Base-by-base conservation (phyloP, 179 eudicot species). In the Spergularia azorica region DNA sequence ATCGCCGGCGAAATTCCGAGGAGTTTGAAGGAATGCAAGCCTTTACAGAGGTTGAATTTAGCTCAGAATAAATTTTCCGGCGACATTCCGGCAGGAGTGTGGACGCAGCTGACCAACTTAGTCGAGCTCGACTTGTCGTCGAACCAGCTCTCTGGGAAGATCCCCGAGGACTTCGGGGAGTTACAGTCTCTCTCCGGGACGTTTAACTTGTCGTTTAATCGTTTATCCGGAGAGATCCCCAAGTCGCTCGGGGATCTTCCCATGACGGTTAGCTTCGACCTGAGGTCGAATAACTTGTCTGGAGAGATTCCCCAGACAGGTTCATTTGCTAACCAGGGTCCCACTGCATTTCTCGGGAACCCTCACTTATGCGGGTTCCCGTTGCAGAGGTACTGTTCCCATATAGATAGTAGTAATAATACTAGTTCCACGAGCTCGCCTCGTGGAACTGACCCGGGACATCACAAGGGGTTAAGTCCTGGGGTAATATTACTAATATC, bases 221-320 rank as follows among this genome's bases (percentile, higher is more conserved):
- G 87, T 32, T 84, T 95, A 2, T 58, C 87, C 0, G 98, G 98
- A 2, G 39, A 69, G 69, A 83, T 95, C 59, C 97, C 98, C 0
- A 87, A 69, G 56, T 83, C 92, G 0, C 73, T 95, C 0, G 98
- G 93, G 61, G 87, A 95, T 80, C 87, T 95, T 55, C 93, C 98
- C 2, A 85, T 95, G 88, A 93, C 98, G 4, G 97, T 95, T 18
- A 91, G 94, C 64, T 90, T 95, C 18, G 97, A 95, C 86, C 86
- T 95, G 17, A 81, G 90, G 74, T 79, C 73, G 68, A 95, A 95
- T 48, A 83, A 88, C 64, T 79, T 95, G 62, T 83, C 82, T 26
- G 98, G 97, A 8, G 97, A 95, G 74, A 90, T 95, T 61, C 98
- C 98, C 17, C 93, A 95, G 70, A 89, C 85, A 1, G 98, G 98